phyloP scores from a whole-genome alignment of 495 filamentous ascomycete species.

The Penicillium nucicola region DNA sequence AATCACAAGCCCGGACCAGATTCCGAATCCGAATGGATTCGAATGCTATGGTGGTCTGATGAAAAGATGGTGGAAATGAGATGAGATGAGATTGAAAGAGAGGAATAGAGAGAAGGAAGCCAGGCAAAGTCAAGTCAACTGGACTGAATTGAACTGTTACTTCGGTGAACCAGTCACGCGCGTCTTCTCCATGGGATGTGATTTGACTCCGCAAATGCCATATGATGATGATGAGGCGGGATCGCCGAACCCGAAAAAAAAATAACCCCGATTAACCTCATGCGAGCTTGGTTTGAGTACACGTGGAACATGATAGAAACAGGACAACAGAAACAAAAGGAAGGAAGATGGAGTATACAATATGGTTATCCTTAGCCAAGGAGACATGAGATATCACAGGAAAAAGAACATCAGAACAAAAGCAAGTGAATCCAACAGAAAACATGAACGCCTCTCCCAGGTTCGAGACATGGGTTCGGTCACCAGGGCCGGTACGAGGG shows the following conservation, averaged over 20 bases:
- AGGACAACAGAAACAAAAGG: background rate
- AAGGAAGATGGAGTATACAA: no score
- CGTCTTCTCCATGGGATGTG: slow-evolving; percentile 12
- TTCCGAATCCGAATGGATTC: no score
- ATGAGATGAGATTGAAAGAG: no score
- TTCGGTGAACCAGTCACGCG: slow-evolving; percentile 28
- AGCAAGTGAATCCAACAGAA: background rate
- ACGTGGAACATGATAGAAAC: slow-evolving; percentile 3
- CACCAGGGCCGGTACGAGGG: background rate
- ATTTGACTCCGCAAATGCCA: slow-evolving; percentile 30
- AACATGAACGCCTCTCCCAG: background rate
- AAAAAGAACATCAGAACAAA: background rate
- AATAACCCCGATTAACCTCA: slow-evolving; percentile 6
- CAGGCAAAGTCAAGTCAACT: no score
- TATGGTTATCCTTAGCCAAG: no score
- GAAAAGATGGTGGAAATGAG: no score
- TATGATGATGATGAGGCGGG: slow-evolving; percentile 6
- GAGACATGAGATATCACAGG: no score
- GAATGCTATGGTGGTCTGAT: no score
- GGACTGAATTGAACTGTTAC: slow-evolving; percentile 2
- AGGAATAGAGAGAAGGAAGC: background rate
- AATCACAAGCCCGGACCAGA: no score
- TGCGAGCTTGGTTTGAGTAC: slow-evolving; percentile 5
- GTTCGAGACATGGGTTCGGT: background rate
- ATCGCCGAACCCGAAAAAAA: slow-evolving; percentile 7